These are phyloP conservation scores for Salvia splendens DNA, from an alignment of 257 asterid genomes.

Conservation along the genomic window DNA sequence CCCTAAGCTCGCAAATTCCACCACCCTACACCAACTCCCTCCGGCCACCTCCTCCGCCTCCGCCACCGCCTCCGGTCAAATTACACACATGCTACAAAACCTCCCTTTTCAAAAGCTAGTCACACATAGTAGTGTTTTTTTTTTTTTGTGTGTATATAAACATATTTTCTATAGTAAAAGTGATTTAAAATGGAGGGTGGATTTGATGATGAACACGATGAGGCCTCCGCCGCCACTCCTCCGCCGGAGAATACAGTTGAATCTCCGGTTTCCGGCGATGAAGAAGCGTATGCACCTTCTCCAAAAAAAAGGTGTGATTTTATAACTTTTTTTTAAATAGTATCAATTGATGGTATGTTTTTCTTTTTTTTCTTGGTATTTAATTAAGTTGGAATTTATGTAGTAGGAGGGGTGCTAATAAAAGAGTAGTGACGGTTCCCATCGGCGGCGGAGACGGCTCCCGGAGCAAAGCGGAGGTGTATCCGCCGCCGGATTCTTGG, in stretches of 20 bases:
- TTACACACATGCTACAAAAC: conserved; percentile 14
- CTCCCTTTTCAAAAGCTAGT: conserved; percentile 17
- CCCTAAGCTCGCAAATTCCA: conserved; percentile 43
- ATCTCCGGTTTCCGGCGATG: conserved; percentile 62
- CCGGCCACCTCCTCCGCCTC: conserved; percentile 39
- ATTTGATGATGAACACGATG: conserved; percentile 42
- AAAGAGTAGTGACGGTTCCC: conserved; percentile 62
- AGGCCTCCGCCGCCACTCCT: conserved; percentile 40
- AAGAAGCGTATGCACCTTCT: conserved; percentile 52
- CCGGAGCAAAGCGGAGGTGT: conserved; percentile 66
- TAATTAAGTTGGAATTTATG: background rate
- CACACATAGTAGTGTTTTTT: background rate
- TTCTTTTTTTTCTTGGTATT: background rate
- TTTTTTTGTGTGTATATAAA: background rate
- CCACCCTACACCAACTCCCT: conserved; percentile 46
- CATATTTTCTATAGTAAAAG: background rate
- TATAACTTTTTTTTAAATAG: background rate
- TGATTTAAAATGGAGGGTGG: conserved; percentile 38
- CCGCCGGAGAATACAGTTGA: conserved; percentile 48
- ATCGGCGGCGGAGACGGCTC: conserved; percentile 42
- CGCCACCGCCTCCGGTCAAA: conserved; percentile 9
- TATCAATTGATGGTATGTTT: too few species aligned
- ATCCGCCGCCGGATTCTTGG: conserved; percentile 93
- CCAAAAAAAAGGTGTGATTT: conserved; percentile 63
- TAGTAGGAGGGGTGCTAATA: conserved; percentile 53